Base-by-base conservation (phyloP, 192 early-diverging fungal genomes). In the Globomyces pollinis-pini region DNA sequence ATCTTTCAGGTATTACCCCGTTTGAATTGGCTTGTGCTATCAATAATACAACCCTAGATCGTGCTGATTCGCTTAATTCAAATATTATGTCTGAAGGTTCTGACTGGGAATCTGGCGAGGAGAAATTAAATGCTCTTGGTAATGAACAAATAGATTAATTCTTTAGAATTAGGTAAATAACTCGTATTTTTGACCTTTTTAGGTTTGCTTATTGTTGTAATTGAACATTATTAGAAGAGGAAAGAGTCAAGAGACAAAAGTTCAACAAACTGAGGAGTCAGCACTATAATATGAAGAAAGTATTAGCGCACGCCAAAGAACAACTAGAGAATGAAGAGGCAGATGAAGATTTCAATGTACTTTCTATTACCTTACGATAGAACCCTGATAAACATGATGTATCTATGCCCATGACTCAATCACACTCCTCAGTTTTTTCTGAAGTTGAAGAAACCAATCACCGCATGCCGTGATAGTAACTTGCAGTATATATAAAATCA, bases 211-310 rank as follows among this genome's bases (percentile, higher is more conserved):
- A n/a, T n/a, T n/a, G n/a, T n/a, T n/a, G 38, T 20, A 0, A 15
- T 39, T n/a, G 38, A 39, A 0, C 15, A 39, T 15, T n/a, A n/a
- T n/a, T n/a, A n/a, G n/a, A n/a, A n/a, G n/a, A n/a, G n/a, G 55
- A 57, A 11, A 30, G 12, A 39, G 12, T 57, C 38, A 55, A 61
- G 43, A 73, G 66, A 29, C 74, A 79, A 44, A 73, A 78, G 66
- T 98, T 98, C 69, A 78, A 76, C 38, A 72, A 76, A 54, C 66
- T 89, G 66, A 78, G 96, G 50, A 69, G 87, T 6, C 66, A 86
- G 45, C 96, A 98, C 64, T 98, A 98, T 72, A 86, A 94, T 60
- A 92, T 92, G 89, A 82, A 81, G 55, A 72, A 78, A 7, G 87
- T 85, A 24, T 62, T 90, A 20, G 26, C 31, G 9, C 55, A 57